Evolutionary conservation across 257 asterid genomes (phyloP).

Genomic region (Solanum ossicruentum): DNA sequence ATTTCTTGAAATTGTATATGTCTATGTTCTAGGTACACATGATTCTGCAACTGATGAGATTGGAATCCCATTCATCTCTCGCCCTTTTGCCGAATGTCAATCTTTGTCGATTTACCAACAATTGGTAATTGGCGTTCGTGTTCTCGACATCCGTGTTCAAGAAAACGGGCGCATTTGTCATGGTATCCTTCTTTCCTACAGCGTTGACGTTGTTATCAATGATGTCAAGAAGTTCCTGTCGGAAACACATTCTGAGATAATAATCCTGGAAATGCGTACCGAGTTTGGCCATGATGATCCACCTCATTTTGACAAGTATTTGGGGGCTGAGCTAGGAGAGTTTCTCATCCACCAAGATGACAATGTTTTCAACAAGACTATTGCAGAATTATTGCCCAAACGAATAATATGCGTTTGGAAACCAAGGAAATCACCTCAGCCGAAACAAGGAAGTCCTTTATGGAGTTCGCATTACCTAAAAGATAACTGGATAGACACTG

Average conservation of each 20-base stretch:
- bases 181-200: slow-evolving; percentile 50
- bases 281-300: slow-evolving; percentile 89
- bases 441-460: slow-evolving; percentile 39
- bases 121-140: slow-evolving; percentile 53
- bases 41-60: slow-evolving; percentile 83
- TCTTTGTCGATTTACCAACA: slow-evolving; percentile 62
- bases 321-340: slow-evolving; percentile 61
- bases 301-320: slow-evolving; percentile 51
- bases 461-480: slow-evolving; percentile 62
- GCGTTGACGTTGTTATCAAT: slow-evolving; percentile 47
- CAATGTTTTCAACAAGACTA: slow-evolving; percentile 39
- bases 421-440: slow-evolving; percentile 57
- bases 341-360: slow-evolving; percentile 66
- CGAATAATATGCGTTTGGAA: slow-evolving; percentile 85
- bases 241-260: slow-evolving; percentile 66
- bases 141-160: slow-evolving; percentile 67
- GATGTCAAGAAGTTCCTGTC: slow-evolving; percentile 49
- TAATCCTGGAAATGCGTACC: slow-evolving; percentile 69
- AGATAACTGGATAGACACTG: slow-evolving; percentile 83
- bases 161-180: slow-evolving; percentile 71
- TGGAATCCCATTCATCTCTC: slow-evolving; percentile 53
- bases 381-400: slow-evolving; percentile 53
- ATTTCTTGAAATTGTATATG: background rate
- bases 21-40: slow-evolving; percentile 45
- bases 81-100: slow-evolving; percentile 84